Percentiles rank a stretch among this genome's conserved stretches.
These are phyloP conservation scores for Brettanomyces custersianus DNA, from an alignment of 805 yeast genomes.

Conservation along the genomic window DNA sequence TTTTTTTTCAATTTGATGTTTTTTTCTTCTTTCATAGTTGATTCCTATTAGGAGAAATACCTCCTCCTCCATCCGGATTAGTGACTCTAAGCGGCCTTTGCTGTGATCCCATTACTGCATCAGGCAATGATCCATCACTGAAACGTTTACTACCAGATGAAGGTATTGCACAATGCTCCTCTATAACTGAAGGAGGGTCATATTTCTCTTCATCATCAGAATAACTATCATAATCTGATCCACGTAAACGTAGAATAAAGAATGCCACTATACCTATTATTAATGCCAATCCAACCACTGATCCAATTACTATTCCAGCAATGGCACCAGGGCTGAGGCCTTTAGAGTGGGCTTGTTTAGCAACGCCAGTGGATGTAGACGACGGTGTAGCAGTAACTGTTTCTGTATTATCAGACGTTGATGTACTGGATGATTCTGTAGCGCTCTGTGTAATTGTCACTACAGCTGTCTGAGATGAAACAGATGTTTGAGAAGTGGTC, in stretches of 20 bases:
- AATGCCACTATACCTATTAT: conserved; percentile 11
- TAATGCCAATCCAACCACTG: conserved; percentile 16
- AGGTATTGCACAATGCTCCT: conserved; percentile 1
- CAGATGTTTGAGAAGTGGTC: conserved; percentile 10
- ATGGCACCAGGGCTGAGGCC: conserved; percentile 24
- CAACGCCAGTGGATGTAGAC: conserved; percentile 3
- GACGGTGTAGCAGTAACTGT: conserved; percentile 10
- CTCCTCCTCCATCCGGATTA: conserved; percentile 3
- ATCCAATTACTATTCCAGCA: conserved; percentile 28
- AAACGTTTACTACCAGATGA: conserved; percentile 19
- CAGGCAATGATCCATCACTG: conserved; percentile 27
- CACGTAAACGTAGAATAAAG: conserved; percentile 17
- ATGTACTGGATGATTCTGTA: conserved; percentile 10
- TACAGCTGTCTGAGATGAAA: conserved; percentile 14
- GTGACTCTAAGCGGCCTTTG: conserved; percentile 1
- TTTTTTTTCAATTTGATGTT: too few relatives aligned
- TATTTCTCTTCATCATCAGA: conserved; percentile 12
- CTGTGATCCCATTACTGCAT: conserved; percentile 22
- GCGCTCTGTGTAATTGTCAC: conserved; percentile 19
- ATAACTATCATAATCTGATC: conserved; percentile 10
- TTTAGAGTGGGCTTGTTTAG: background rate
- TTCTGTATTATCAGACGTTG: conserved; percentile 11
- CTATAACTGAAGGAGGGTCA: background rate
- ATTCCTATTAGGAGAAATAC: too few relatives aligned
- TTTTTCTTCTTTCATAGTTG: too few relatives aligned